Evolutionary conservation across 108 stramenopile species (phyloP), one percentile per base, ranked within the genome.

Genomic region (Pseudonitzschia multistriata): DNA sequence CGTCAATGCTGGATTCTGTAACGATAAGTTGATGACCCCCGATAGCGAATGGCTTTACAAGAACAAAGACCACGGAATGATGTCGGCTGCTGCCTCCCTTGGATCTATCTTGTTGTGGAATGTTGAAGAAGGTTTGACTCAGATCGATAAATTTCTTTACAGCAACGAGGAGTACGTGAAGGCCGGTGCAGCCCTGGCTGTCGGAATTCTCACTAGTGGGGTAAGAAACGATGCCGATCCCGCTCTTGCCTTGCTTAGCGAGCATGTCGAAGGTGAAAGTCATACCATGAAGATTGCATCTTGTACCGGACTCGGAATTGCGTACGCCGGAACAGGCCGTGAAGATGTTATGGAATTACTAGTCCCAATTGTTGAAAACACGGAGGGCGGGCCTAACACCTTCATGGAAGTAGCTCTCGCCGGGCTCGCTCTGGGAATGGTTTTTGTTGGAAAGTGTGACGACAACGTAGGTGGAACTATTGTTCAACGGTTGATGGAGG

Each of bases 31-130:
- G 61, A 95, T 95, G 91, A 91, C 90, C 21, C 87, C 94, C 10
- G 91, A 94, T 71, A 90, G 87, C 53, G 92, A 91, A 61, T 96
- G 95, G 95, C 83, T 96, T 24, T 96, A 96, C 80, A 96, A 96
- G 86, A 99, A 99, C 87, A 99, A 99, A 78, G 97, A 97, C 77
- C 97, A 97, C 74, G 98, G 98, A 45, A 97, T 97, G 97, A 85
- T 98, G 82, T 84, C 92, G 62, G 99, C 98, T 0, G 96, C 99
- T 5, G 99, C 98, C 6, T 97, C 96, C 3, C 85, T 99, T 11
- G 99, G 98, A 49, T 82, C 91, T 42, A 93, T 99, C 55, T 81
- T 97, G 34, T 80, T 99, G 24, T 99, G 99, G 99, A 98, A 99
- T 77, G 97, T 99, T 1, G 97, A 99, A 79, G 99, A 99, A 81